Conservation (phyloP, 106 monocot genomes). For the Posidonia australis region DNA sequence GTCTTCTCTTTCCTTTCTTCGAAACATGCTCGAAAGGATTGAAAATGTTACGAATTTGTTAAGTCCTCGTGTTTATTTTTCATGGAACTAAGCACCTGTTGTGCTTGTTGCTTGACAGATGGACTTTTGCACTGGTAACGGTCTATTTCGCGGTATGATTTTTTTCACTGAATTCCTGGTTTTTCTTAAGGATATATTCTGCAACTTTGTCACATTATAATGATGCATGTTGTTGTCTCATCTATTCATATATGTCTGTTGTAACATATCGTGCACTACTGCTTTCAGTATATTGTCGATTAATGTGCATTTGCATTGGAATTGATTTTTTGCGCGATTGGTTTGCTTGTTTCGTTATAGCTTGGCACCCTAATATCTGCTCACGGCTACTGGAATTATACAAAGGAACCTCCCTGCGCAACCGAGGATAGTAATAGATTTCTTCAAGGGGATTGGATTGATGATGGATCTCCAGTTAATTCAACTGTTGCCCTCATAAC, state of each 20-base stretch:
- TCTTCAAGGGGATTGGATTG: constrained; percentile 8
- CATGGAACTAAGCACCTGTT: not conserved
- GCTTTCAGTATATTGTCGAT: too few species aligned
- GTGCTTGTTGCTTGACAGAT: constrained; percentile 36
- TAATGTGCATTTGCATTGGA: too few species aligned
- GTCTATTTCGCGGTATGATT: constrained; percentile 22
- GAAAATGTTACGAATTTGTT: too few species aligned
- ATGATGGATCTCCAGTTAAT: not conserved
- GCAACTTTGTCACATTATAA: too few species aligned
- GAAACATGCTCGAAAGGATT: too few species aligned
- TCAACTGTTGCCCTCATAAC: not conserved
- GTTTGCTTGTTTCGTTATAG: constrained; percentile 12
- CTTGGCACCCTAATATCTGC: constrained; percentile 43
- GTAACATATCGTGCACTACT: too few species aligned
- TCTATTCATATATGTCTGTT: too few species aligned
- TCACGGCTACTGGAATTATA: constrained; percentile 32
- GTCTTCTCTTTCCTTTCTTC: not conserved
- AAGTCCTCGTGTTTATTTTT: not conserved
- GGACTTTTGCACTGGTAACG: constrained; percentile 61
- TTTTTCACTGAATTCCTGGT: too few species aligned
- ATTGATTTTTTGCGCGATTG: too few species aligned
- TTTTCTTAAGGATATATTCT: too few species aligned
- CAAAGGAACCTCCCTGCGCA: not conserved
- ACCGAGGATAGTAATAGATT: constrained; percentile 30
- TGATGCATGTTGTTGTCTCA: too few species aligned